Conservation (phyloP, 2,329 filamentous ascomycete species). For the Hymenoscyphus salicellus region DNA sequence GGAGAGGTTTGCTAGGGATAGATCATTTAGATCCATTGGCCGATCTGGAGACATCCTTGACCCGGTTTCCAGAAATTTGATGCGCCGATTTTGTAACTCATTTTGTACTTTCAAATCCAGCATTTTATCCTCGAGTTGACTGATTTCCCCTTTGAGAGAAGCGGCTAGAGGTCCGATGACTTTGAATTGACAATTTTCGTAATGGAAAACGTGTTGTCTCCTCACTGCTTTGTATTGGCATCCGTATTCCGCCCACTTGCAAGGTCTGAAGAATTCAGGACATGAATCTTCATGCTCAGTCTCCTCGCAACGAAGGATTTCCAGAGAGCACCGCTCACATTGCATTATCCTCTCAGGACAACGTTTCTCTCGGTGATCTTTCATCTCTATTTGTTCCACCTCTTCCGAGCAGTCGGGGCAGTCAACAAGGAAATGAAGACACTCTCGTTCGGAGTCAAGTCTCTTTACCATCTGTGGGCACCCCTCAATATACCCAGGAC, state of each 20-base stretch:
- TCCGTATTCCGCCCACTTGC: slow-evolving; percentile 49
- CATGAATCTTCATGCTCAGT: slow-evolving; percentile 44
- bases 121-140: slow-evolving; percentile 43
- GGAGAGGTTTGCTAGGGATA: slow-evolving; percentile 32
- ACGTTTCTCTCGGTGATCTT: slow-evolving; percentile 45
- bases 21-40: slow-evolving; percentile 26
- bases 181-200: slow-evolving; percentile 50
- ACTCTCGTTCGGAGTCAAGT: slow-evolving; percentile 50
- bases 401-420: slow-evolving; percentile 54
- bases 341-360: slow-evolving; percentile 41
- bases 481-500: slow-evolving; percentile 41
- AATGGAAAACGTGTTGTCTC: slow-evolving; percentile 45
- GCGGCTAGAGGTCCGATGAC: slow-evolving; percentile 50
- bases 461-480: slow-evolving; percentile 53
- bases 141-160: slow-evolving; percentile 46
- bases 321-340: slow-evolving; percentile 31
- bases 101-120: slow-evolving; percentile 42
- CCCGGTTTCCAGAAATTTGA: slow-evolving; percentile 43
- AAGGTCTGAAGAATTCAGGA: slow-evolving; percentile 41
- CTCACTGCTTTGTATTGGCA: slow-evolving; percentile 45
- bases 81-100: slow-evolving; percentile 41
- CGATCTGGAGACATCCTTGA: slow-evolving; percentile 30
- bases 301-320: slow-evolving; percentile 30
- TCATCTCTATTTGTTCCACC: slow-evolving; percentile 46
- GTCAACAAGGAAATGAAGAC: slow-evolving; percentile 50